phyloP scores from a whole-genome alignment of 2,329 filamentous ascomycete genomes.

The Capronia epimyces region DNA sequence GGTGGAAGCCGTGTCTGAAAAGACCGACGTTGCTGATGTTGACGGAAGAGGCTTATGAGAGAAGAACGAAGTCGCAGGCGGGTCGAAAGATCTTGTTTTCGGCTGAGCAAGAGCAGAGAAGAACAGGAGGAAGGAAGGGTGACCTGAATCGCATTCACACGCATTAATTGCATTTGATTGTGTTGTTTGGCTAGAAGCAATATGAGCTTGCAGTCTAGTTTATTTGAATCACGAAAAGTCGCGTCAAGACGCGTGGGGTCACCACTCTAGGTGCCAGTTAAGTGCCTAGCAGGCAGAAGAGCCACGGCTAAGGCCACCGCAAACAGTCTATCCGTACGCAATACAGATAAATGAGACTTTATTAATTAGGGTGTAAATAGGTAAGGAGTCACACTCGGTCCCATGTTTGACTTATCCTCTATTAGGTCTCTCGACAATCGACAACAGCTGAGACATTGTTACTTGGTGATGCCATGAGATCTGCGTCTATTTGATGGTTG shows the following conservation, averaged over 20 bases:
- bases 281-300: not conserved
- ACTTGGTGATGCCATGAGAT: too few species aligned
- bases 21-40: not conserved
- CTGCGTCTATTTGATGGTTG: too few species aligned
- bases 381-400: too few species aligned
- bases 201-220: not conserved
- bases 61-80: not conserved
- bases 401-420: too few species aligned
- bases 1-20: not conserved
- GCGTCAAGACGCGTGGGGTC: constrained; percentile 18
- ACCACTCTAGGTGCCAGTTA: constrained; percentile 4
- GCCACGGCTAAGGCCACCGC: too few species aligned
- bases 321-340: too few species aligned
- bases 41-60: not conserved
- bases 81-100: not conserved
- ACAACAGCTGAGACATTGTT: too few species aligned
- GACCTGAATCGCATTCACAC: not conserved
- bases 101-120: not conserved
- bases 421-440: too few species aligned
- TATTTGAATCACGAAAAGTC: constrained; percentile 1
- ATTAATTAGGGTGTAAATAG: too few species aligned
- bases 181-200: not conserved
- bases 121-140: not conserved
- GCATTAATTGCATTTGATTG: not conserved
- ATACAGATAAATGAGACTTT: too few species aligned